Percentiles rank a stretch among this genome's conserved stretches.
These are phyloP conservation scores for Knufia petricola DNA, from an alignment of 2,329 filamentous ascomycete genomes.

Conservation along the genomic window DNA sequence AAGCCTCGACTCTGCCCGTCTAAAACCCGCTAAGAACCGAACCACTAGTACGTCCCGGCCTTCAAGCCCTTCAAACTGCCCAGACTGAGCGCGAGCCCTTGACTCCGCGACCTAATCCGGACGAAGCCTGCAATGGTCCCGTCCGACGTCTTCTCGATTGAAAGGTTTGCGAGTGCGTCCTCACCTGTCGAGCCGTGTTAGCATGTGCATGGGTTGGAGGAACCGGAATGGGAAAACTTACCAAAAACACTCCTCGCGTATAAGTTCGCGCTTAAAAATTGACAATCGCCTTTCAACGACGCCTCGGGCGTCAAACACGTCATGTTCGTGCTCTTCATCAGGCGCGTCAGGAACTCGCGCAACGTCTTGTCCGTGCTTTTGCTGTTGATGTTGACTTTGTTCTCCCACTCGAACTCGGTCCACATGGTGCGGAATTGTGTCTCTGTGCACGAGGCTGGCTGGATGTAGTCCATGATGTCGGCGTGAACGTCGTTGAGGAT, in stretches of 20 bases:
- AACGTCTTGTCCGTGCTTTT: slow-evolving; percentile 69
- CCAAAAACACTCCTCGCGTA: slow-evolving; percentile 97
- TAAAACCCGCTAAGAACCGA: not conserved
- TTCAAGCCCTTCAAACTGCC: slow-evolving; percentile 91
- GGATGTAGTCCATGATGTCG: slow-evolving; percentile 99
- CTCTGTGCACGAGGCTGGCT: slow-evolving; percentile 90
- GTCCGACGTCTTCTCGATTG: slow-evolving; percentile 94
- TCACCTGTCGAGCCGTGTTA: slow-evolving; percentile 55
- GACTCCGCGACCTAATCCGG: slow-evolving; percentile 91
- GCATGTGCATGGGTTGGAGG: slow-evolving; percentile 6
- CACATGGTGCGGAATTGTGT: slow-evolving; percentile 99
- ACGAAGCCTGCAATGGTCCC: slow-evolving; percentile 96
- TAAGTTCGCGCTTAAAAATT: slow-evolving; percentile 93
- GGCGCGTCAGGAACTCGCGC: slow-evolving; percentile 80
- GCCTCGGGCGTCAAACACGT: slow-evolving; percentile 93
- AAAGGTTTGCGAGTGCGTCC: slow-evolving; percentile 94
- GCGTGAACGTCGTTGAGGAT: slow-evolving; percentile 97
- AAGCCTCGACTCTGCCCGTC: no score
- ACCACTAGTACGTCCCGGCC: slow-evolving; percentile 40
- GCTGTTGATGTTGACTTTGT: slow-evolving; percentile 99
- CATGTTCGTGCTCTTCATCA: slow-evolving; percentile 99
- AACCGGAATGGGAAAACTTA: slow-evolving; percentile 45
- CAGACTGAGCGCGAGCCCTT: slow-evolving; percentile 85
- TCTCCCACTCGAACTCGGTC: slow-evolving; percentile 99
- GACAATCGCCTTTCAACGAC: slow-evolving; percentile 91